Evolutionary conservation across 2,329 filamentous ascomycete genomes (phyloP).

Genomic region (Cordyceps cicadae): DNA sequence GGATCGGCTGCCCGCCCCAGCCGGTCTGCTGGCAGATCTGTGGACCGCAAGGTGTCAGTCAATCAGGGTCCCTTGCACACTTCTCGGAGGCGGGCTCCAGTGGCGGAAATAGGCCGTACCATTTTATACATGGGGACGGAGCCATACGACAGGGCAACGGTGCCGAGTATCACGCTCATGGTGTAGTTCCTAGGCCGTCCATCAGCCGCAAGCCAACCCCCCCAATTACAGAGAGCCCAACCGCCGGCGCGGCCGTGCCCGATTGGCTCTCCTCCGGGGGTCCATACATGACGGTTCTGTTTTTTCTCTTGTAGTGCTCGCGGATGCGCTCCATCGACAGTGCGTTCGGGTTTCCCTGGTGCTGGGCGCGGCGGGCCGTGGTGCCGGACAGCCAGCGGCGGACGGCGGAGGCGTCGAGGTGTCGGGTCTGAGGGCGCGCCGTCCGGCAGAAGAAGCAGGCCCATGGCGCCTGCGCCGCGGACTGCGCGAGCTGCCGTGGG

Average conservation of each 20-base stretch:
- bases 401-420: conserved; percentile 17
- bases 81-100: background rate
- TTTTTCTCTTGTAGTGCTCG: conserved; percentile 57
- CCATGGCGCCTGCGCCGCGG: conserved; percentile 24
- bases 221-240: background rate
- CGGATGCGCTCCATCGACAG: conserved; percentile 54
- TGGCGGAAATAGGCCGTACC: conserved; percentile 37
- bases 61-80: too few relatives aligned
- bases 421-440: conserved; percentile 22
- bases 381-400: conserved; percentile 26
- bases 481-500: conserved; percentile 28
- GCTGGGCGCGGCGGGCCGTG: conserved; percentile 18
- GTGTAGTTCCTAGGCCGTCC: conserved; percentile 57
- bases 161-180: conserved; percentile 68
- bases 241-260: background rate
- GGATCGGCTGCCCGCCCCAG: conserved; percentile 88
- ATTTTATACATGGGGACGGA: conserved; percentile 85
- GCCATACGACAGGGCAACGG: conserved; percentile 72
- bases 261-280: background rate
- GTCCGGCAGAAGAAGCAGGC: conserved; percentile 31
- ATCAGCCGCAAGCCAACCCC: background rate
- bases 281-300: conserved; percentile 47
- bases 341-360: conserved; percentile 18
- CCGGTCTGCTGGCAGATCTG: conserved; percentile 79
- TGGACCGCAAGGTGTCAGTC: conserved; percentile 1